Evolutionary conservation across 352 stramenopile species (phyloP).

Genomic region (Achlya hypogyna): DNA sequence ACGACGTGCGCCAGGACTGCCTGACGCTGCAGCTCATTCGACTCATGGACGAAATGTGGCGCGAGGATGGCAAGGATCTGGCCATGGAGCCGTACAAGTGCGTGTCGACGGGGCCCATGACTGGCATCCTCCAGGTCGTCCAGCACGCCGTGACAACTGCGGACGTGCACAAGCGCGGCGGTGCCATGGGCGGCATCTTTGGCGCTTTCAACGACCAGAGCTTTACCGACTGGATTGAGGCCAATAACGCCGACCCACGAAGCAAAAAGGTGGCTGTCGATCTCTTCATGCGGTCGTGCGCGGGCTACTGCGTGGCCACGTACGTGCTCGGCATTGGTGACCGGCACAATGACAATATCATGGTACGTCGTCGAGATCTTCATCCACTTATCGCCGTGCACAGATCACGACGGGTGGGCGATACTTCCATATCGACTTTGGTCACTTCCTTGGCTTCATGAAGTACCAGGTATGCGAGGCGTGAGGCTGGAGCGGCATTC

Average conservation of each 20-base stretch:
- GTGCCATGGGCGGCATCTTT: slow-evolving; percentile 38
- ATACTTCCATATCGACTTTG: slow-evolving; percentile 79
- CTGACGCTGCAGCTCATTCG: slow-evolving; percentile 41
- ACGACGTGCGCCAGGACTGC: slow-evolving; percentile 63
- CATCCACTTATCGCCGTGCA: neutral
- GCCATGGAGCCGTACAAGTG: slow-evolving; percentile 37
- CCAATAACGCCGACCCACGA: slow-evolving; percentile 21
- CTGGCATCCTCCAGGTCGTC: slow-evolving; percentile 42
- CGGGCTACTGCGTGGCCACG: slow-evolving; percentile 51
- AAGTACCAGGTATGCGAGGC: slow-evolving; percentile 4
- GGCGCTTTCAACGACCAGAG: slow-evolving; percentile 15
- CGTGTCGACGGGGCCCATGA: slow-evolving; percentile 31
- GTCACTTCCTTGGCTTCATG: slow-evolving; percentile 44
- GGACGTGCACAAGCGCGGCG: slow-evolving; percentile 31
- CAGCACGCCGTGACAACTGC: slow-evolving; percentile 35
- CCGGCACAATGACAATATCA: slow-evolving; percentile 64
- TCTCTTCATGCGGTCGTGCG: slow-evolving; percentile 36
- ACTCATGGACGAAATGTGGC: slow-evolving; percentile 44
- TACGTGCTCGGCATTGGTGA: slow-evolving; percentile 61
- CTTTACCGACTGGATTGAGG: slow-evolving; percentile 16
- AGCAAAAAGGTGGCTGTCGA: slow-evolving; percentile 29
- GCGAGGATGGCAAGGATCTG: slow-evolving; percentile 36
- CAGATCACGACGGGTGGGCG: slow-evolving; percentile 43
- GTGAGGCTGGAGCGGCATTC: neutral
- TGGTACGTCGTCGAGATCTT: slow-evolving; percentile 26